phyloP scores from a whole-genome alignment of 2,329 filamentous ascomycete genomes.

The Fusarium keratoplasticum region DNA sequence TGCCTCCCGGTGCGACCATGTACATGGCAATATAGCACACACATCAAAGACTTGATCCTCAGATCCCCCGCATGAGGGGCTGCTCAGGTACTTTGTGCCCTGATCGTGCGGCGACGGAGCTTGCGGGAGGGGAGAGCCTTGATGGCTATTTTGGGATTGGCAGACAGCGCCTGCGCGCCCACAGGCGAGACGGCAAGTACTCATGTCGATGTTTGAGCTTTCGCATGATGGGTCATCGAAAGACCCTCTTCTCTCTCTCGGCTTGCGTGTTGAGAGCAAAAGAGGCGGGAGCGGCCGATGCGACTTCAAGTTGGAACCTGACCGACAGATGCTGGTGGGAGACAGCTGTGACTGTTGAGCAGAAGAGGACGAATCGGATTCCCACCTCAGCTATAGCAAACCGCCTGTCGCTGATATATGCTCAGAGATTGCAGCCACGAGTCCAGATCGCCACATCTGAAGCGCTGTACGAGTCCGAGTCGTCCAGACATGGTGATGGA shows the following conservation, averaged over 20 bases:
- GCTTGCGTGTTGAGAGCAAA: slow-evolving; percentile 26
- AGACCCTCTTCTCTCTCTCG: slow-evolving; percentile 15
- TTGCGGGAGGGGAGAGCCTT: slow-evolving; percentile 6
- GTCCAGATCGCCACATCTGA: slow-evolving; percentile 9
- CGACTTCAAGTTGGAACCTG: slow-evolving; percentile 18
- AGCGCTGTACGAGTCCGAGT: not conserved
- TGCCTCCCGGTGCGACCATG: slow-evolving; percentile 23
- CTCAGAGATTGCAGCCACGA: slow-evolving; percentile 12
- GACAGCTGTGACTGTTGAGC: slow-evolving; percentile 19
- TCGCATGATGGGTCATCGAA: slow-evolving; percentile 21
- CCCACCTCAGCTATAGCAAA: slow-evolving; percentile 18
- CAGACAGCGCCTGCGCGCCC: slow-evolving; percentile 2
- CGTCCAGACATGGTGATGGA: slow-evolving; percentile 21
- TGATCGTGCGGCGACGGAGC: slow-evolving; percentile 16
- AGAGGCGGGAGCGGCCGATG: slow-evolving; percentile 25
- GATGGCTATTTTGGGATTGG: slow-evolving; percentile 1
- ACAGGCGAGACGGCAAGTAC: slow-evolving; percentile 18
- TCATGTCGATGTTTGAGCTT: slow-evolving; percentile 4
- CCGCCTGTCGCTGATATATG: slow-evolving; percentile 31
- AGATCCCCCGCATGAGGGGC: slow-evolving; percentile 40
- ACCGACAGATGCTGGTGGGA: slow-evolving; percentile 10
- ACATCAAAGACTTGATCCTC: slow-evolving; percentile 32
- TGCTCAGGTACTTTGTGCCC: slow-evolving; percentile 18
- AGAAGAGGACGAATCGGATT: slow-evolving; percentile 23
- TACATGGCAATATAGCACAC: slow-evolving; percentile 30